Evolutionary conservation across 2,329 filamentous ascomycete species (phyloP), one percentile per base, ranked within the genome.

Genomic region (Huntiella savannae): DNA sequence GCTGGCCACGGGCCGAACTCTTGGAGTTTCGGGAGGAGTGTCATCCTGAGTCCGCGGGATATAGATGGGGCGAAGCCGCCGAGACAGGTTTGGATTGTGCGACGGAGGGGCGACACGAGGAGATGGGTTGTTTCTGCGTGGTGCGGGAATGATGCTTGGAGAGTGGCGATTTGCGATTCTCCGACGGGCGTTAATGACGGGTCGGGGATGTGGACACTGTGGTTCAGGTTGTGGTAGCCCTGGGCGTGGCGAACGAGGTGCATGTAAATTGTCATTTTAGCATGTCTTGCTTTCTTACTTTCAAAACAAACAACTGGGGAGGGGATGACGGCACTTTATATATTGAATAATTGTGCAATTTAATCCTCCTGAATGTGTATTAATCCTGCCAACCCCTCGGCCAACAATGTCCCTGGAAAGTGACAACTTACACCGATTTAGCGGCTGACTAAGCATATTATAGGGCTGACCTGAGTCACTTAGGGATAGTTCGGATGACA

Each of bases 181-280:
- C 87, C 87, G n/a, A 78, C 67, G 1, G 73, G 66, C 1, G 87
- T 94, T 45, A 94, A 71, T 49, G 74, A 65, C 1, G 87, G 86
- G 57, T 95, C 87, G n/a, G 59, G 77, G 36, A 93, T 65, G 22
- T 28, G 22, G 58, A 86, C 79, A 62, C 87, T 84, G 51, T 71
- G 78, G 52, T 56, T 68, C 56, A 91, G 71, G 61, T 94, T 94
- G 69, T 94, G 87, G 58, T 73, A 75, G 62, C 84, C 86, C 63
- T 84, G 68, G 10, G 78, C 80, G 60, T 85, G 80, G 61, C 81
- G 79, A 55, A 85, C 72, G 53, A 80, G 67, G 60, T 82, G 74
- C 53, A 82, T 64, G 38, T 67, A 73, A 17, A 68, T 66, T 2
- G 66, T 58, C 69, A 73, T 73, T 28, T 28, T 28, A 2, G 22